Evolutionary conservation across 345 rosid genomes (phyloP), one percentile per base, ranked within the genome.

Genomic region (Rhodomyrtus tomentosa): DNA sequence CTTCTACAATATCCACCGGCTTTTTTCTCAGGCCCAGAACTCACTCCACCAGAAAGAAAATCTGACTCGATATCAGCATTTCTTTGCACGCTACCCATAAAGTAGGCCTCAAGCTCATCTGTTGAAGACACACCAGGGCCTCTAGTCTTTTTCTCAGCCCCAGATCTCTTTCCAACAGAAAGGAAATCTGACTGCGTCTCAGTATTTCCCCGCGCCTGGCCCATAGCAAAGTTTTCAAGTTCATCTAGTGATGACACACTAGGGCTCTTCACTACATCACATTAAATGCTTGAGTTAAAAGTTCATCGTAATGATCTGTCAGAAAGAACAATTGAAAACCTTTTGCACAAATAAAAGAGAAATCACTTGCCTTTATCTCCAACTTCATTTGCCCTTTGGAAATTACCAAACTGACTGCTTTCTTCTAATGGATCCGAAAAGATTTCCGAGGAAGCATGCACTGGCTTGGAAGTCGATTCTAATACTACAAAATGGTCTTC

Each of bases 71-170:
- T 68, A 85, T 48, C 52, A 83, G 83, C 87, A 89, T 88, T 93
- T 76, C 86, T 91, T 59, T 59, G 88, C 86, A 82, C 89, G 50
- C 88, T 86, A 81, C 91, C 94, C 92, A 86, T 92, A 52, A 95
- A 95, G 89, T 94, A 95, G 42, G 89, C 92, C 87, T 95, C 96
- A 86, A 97, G 95, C 84, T 92, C 96, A 87, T 95, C 96, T 48
- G 92, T 89, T 36, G 92, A 86, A 89, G 98, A 92, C 40, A 62
- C 87, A 85, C 73, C 88, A 21, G 91, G 87, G 76, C 87, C 92
- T 85, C 87, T 87, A 74, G 91, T 24, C 85, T 89, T 90, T 56
- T 84, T 79, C 83, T 74, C 52, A 15, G 82, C 51, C 74, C 29
- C 62, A 72, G 84, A 52, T 84, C 79, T 55, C 27, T 87, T 85